These are phyloP conservation scores for Wickerhamiella lipophila DNA, from an alignment of 805 yeast species.

Conservation along the genomic window DNA sequence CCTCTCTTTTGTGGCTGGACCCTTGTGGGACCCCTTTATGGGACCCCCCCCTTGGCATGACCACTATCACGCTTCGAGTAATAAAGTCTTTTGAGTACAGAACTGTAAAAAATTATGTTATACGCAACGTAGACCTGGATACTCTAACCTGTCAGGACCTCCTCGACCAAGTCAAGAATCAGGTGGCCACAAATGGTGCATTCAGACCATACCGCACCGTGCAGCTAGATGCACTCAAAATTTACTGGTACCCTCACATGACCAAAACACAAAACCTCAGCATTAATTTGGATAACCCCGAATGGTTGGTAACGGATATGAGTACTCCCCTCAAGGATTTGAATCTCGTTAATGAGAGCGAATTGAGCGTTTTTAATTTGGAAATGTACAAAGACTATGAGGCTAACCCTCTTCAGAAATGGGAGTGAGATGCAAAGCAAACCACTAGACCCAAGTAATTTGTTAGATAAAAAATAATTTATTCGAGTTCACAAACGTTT, in stretches of 20 bases:
- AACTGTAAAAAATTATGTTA: slow-evolving; percentile 65
- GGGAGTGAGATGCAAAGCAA: no score
- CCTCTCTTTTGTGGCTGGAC: slow-evolving; percentile 1
- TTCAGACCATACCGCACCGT: slow-evolving; percentile 75
- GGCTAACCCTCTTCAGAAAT: slow-evolving; percentile 77
- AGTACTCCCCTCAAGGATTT: slow-evolving; percentile 37
- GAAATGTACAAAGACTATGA: slow-evolving; percentile 56
- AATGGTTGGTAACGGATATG: slow-evolving; percentile 46
- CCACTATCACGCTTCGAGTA: slow-evolving; percentile 72
- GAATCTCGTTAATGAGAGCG: slow-evolving; percentile 71
- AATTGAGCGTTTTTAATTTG: slow-evolving; percentile 65
- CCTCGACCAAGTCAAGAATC: slow-evolving; percentile 37
- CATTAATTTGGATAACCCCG: slow-evolving; percentile 75
- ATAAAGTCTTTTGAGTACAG: slow-evolving; percentile 86
- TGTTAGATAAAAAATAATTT: no score
- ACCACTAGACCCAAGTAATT: no score
- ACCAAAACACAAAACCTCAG: slow-evolving; percentile 86
- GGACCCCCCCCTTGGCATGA: slow-evolving; percentile 6
- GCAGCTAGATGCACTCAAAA: slow-evolving; percentile 52
- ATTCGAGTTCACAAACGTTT: background rate
- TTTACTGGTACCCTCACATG: slow-evolving; percentile 91
- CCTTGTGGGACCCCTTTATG: slow-evolving; percentile 4
- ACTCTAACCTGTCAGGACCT: slow-evolving; percentile 53
- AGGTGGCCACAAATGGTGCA: slow-evolving; percentile 46
- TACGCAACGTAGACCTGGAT: slow-evolving; percentile 58